Evolutionary conservation across 1,284 basidiomycete genomes (phyloP), one percentile per base, ranked within the genome.

Genomic region (Cutaneotrichosporon cavernicola): DNA sequence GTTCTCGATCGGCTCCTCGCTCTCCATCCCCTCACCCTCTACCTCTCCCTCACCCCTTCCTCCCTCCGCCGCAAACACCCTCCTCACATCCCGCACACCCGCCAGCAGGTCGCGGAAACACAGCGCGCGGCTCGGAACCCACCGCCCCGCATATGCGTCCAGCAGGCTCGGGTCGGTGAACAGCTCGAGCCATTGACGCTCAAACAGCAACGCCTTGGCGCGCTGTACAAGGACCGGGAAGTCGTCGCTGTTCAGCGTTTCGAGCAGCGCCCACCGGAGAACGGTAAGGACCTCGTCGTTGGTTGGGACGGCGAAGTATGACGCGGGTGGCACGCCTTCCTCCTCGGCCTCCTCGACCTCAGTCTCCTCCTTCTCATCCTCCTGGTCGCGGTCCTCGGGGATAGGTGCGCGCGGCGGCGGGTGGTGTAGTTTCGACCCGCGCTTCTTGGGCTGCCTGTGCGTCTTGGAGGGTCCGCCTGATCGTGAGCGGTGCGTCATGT

Each of bases 41-140:
- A 13, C 11, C 34, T 13, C 34, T 10, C 10, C 34, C 34, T 34
- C 10, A 10, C 34, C 34, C 34, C 34, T 36, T 36, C 34, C 34
- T 8, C 34, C 34, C 5, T 36, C 34, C 34, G 11, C 11, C 5
- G 34, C 73, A 62, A 69, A 75, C 5, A 83, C 65, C 58, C 70
- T 75, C 46, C 73, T 51, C 56, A 81, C 73, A n/a, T 67, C 67
- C 30, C 67, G 59, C 43, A 77, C 66, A 11, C 75, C 71, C 21
- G 73, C 77, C 58, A 85, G 72, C 60, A 82, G 65, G 52, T 79
- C 76, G 30, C 81, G 58, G 61, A 80, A 82, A 26, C 76, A 78
- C 56, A 81, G 66, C 30, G 76, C 79, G 56, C 81, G 68, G 57
- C 76, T 75, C 21, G 81, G 81, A 2, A 82, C 81, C 81, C 81